These are phyloP conservation scores for Fusarium sp. DNA, from an alignment of 2,329 filamentous ascomycete species.

Conservation along the genomic window DNA sequence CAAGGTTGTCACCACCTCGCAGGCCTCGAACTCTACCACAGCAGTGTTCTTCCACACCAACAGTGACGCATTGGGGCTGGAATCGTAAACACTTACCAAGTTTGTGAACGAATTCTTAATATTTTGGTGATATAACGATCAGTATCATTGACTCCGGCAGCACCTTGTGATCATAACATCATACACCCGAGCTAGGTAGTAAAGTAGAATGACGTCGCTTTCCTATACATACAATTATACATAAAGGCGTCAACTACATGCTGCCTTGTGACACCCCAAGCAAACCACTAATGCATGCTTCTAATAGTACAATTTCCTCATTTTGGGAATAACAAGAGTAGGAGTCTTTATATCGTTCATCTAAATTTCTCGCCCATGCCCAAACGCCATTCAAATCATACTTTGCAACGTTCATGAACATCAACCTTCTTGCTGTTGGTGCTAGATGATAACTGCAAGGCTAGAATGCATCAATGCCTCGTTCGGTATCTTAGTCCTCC, in stretches of 20 bases:
- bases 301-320: conserved; percentile 43
- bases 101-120: not conserved
- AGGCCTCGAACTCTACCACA: conserved; percentile 26
- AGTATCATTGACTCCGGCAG: not conserved
- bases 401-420: conserved; percentile 5
- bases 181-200: not conserved
- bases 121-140: not conserved
- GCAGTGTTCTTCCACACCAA: not conserved
- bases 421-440: not conserved
- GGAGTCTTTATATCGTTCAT: conserved; percentile 46
- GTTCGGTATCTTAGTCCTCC: conserved; percentile 44
- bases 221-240: conserved; percentile 42
- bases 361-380: conserved; percentile 42
- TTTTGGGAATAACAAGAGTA: conserved; percentile 42
- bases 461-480: conserved; percentile 2
- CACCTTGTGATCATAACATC: not conserved
- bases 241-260: conserved; percentile 32
- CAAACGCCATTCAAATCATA: conserved; percentile 42
- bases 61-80: not conserved
- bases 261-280: conserved; percentile 23
- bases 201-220: conserved; percentile 33
- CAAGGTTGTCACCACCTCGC: conserved; percentile 30
- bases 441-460: not conserved
- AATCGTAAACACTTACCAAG: not conserved
- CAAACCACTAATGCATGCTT: conserved; percentile 39